A percentile compares a stretch with the other conserved stretches of the same genome.
phyloP scores from a whole-genome alignment of 805 yeast genomes.

The Ogataea methanolica region DNA sequence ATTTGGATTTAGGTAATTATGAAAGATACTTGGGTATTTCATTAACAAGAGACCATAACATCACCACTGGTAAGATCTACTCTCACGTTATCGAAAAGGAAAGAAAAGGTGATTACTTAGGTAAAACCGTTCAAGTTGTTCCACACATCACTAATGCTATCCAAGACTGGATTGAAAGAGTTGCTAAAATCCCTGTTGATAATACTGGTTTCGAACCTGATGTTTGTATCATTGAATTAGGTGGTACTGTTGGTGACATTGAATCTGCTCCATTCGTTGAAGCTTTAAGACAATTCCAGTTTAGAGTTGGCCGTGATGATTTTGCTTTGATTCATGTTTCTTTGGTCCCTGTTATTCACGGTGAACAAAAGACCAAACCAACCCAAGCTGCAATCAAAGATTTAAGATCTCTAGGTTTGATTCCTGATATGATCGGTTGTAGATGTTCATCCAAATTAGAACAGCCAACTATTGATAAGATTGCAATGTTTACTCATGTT shows the following conservation, averaged over 20 bases:
- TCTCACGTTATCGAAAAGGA: conserved; percentile 90
- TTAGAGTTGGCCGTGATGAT: conserved; percentile 90
- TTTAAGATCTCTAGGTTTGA: conserved; percentile 88
- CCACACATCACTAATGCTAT: conserved; percentile 97
- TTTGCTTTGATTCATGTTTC: conserved; percentile 97
- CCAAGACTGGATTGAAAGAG: conserved; percentile 98
- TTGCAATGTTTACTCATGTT: conserved; percentile 98
- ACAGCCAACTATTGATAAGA: conserved; percentile 83
- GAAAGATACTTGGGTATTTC: conserved; percentile 95
- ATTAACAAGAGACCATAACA: conserved; percentile 89
- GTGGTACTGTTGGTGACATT: conserved; percentile 99
- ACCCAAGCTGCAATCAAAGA: conserved; percentile 99
- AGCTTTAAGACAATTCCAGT: conserved; percentile 98
- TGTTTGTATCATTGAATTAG: conserved; percentile 93
- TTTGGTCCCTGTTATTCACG: conserved; percentile 94
- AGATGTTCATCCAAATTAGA: conserved; percentile 86
- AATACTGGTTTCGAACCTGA: conserved; percentile 85
- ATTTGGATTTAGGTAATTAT: conserved; percentile 95
- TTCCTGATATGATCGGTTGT: conserved; percentile 97
- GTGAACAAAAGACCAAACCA: conserved; percentile 98
- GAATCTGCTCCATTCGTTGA: conserved; percentile 99
- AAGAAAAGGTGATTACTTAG: conserved; percentile 95
- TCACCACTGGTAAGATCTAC: conserved; percentile 97
- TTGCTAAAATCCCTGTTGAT: conserved; percentile 89
- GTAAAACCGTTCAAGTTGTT: conserved; percentile 99